These are phyloP conservation scores for Allantophomopsis lycopodina DNA, from an alignment of 2,329 filamentous ascomycete genomes.

Conservation along the genomic window DNA sequence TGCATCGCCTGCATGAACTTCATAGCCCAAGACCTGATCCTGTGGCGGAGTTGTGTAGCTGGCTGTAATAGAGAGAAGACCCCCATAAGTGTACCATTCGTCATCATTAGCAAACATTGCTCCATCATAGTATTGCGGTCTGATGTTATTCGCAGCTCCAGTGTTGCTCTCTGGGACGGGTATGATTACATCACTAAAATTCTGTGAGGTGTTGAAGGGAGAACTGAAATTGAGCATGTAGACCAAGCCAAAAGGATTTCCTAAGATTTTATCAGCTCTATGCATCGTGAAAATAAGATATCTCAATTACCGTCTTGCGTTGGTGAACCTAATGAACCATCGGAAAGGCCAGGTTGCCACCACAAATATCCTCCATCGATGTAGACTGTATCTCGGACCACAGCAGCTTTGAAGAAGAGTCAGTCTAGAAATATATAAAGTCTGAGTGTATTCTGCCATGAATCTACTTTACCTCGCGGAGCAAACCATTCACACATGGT, in stretches of 20 bases:
- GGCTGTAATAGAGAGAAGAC: constrained; percentile 26
- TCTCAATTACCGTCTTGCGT: constrained; percentile 24
- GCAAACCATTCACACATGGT: constrained; percentile 43
- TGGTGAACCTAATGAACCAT: constrained; percentile 22
- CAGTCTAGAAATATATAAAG: constrained; percentile 8
- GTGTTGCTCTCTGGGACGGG: constrained; percentile 33
- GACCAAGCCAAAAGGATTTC: constrained; percentile 35
- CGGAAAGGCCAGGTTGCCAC: constrained; percentile 35
- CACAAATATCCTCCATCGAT: constrained; percentile 46
- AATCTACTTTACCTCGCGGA: constrained; percentile 20
- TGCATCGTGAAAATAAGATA: not conserved
- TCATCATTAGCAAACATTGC: constrained; percentile 50
- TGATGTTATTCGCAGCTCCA: constrained; percentile 31
- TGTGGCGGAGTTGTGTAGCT: constrained; percentile 23
- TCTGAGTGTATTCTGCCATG: too few species aligned
- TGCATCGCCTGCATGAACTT: constrained; percentile 35
- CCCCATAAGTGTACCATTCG: constrained; percentile 52
- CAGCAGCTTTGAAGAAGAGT: constrained; percentile 27
- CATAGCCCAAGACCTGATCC: constrained; percentile 34
- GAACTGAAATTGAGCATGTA: constrained; percentile 43
- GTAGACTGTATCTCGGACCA: constrained; percentile 48
- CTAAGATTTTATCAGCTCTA: constrained; percentile 19
- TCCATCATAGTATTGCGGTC: constrained; percentile 46
- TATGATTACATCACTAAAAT: constrained; percentile 36
- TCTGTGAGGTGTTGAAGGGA: constrained; percentile 37